Evolutionary conservation across 768 basidiomycete species (phyloP).

Genomic region (Lactarius tabidus): DNA sequence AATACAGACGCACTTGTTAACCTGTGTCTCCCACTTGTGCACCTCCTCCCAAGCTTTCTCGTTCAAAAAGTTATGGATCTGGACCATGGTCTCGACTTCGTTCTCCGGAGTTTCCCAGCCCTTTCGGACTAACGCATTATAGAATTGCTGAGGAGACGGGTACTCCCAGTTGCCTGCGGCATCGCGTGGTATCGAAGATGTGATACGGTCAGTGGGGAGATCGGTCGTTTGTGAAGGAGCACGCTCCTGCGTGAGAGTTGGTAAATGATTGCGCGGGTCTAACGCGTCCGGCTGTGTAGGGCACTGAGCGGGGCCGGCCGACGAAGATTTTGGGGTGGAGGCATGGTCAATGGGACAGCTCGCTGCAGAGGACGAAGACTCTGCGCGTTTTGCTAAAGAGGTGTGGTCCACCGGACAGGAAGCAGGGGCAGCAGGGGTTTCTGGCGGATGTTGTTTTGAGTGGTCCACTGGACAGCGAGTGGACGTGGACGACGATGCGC

Average conservation of each 20-base stretch:
- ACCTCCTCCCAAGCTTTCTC: slow-evolving; percentile 97
- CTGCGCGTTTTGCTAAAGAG: slow-evolving; percentile 19
- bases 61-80: slow-evolving; percentile 97
- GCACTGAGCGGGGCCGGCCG: slow-evolving; percentile 43
- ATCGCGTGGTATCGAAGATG: slow-evolving; percentile 84
- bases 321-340: slow-evolving; percentile 15
- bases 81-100: slow-evolving; percentile 94
- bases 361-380: slow-evolving; percentile 27
- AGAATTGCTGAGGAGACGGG: slow-evolving; percentile 96
- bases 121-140: slow-evolving; percentile 93
- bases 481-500: slow-evolving; percentile 24
- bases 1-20: slow-evolving; percentile 47
- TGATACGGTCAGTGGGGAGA: slow-evolving; percentile 70
- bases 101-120: slow-evolving; percentile 98
- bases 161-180: slow-evolving; percentile 76
- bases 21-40: slow-evolving; percentile 81
- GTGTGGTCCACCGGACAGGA: slow-evolving; percentile 25
- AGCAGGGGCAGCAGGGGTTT: slow-evolving; percentile 22
- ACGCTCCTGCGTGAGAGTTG: slow-evolving; percentile 66
- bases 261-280: slow-evolving; percentile 85
- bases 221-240: slow-evolving; percentile 51
- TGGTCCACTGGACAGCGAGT: slow-evolving; percentile 26
- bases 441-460: slow-evolving; percentile 11
- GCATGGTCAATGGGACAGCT: slow-evolving; percentile 41
- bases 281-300: slow-evolving; percentile 58